phyloP scores from a whole-genome alignment of 1,139 yeast species.

The Nadsonia commutata region DNA sequence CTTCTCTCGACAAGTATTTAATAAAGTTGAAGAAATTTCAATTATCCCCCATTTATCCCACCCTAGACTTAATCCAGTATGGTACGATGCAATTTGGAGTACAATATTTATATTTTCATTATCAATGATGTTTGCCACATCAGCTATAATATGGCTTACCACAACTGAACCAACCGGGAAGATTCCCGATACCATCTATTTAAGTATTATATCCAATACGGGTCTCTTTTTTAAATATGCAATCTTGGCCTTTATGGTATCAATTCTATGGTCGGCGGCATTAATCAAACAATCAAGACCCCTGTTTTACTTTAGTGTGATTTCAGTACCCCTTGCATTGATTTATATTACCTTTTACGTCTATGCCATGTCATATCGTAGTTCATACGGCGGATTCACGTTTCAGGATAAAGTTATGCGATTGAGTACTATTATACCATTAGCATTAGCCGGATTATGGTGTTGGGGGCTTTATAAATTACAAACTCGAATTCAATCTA shows the following conservation, averaged over 20 bases:
- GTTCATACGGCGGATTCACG: not conserved
- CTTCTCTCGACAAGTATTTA: not conserved
- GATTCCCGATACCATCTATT: not conserved
- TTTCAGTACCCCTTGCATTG: not conserved
- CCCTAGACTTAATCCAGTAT: not conserved
- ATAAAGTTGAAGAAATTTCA: not conserved
- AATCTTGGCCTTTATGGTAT: not conserved
- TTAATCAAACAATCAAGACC: not conserved
- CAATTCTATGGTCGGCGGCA: not conserved
- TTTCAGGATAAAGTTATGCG: not conserved
- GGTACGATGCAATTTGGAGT: not conserved
- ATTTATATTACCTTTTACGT: not conserved
- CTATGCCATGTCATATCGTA: not conserved
- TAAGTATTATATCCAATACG: not conserved
- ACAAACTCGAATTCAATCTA: not conserved
- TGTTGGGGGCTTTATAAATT: not conserved
- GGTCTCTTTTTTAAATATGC: not conserved
- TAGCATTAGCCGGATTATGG: not conserved
- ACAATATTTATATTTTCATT: not conserved
- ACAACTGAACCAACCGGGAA: not conserved
- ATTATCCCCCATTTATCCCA: not conserved
- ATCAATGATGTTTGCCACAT: not conserved
- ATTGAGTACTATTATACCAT: not conserved
- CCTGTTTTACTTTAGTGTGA: not conserved
- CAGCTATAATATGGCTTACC: not conserved